These are phyloP conservation scores for Termitomyces sp. DNA, from an alignment of 768 basidiomycete genomes.

Conservation along the genomic window DNA sequence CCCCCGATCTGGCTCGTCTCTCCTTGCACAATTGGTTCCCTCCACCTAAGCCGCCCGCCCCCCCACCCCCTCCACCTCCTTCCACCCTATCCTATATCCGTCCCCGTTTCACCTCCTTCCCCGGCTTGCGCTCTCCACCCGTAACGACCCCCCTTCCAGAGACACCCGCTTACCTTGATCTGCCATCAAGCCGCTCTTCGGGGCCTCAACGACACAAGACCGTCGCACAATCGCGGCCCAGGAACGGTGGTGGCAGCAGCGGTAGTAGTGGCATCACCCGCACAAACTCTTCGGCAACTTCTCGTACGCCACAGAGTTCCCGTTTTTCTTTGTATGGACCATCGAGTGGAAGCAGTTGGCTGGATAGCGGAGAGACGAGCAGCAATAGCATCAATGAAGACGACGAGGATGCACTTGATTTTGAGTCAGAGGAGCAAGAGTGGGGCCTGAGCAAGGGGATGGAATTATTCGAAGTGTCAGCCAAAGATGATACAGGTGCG, in stretches of 20 bases:
- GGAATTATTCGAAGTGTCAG: slow-evolving; percentile 88
- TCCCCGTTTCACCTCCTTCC: slow-evolving; percentile 74
- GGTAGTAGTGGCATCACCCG: slow-evolving; percentile 27
- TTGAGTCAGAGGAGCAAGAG: slow-evolving; percentile 48
- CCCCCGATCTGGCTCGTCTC: slow-evolving; percentile 78
- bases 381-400: slow-evolving; percentile 68
- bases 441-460: slow-evolving; percentile 82
- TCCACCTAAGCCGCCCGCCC: slow-evolving; percentile 66
- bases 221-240: slow-evolving; percentile 40
- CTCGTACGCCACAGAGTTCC: slow-evolving; percentile 49
- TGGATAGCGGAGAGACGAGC: slow-evolving; percentile 55
- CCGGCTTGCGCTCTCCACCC: slow-evolving; percentile 60
- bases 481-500: slow-evolving; percentile 83
- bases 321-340: slow-evolving; percentile 59
- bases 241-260: slow-evolving; percentile 33
- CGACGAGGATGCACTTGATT: slow-evolving; percentile 54
- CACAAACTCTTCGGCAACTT: slow-evolving; percentile 42
- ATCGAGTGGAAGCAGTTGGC: slow-evolving; percentile 47
- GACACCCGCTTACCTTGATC: slow-evolving; percentile 61
- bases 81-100: slow-evolving; percentile 76
- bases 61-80: slow-evolving; percentile 59
- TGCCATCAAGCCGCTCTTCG: slow-evolving; percentile 49
- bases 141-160: slow-evolving; percentile 44
- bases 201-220: slow-evolving; percentile 53
- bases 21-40: slow-evolving; percentile 88